Conservation (phyloP, 2,329 filamentous ascomycete genomes). For the Phialemoniopsis sp. region DNA sequence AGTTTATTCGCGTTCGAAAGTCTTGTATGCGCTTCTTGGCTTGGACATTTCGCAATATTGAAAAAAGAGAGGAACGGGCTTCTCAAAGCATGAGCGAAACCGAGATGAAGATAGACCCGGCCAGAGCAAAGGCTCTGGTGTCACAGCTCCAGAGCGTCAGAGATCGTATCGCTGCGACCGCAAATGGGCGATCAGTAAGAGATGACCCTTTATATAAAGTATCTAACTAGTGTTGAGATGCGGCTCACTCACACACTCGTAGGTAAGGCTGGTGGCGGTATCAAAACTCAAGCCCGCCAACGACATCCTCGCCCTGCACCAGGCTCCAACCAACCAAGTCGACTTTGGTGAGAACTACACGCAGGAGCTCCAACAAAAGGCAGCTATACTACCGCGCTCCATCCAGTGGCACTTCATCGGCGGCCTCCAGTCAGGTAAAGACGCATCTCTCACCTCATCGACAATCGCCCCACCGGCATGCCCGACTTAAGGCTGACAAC, state of each 20-base stretch:
- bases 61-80: background rate
- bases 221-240: conserved; percentile 5
- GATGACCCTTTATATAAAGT: conserved; percentile 9
- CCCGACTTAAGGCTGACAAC: background rate
- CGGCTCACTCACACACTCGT: conserved; percentile 11
- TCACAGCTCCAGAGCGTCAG: conserved; percentile 59
- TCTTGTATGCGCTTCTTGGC: background rate
- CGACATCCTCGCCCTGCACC: conserved; percentile 82
- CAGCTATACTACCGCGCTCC: conserved; percentile 66
- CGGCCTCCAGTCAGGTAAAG: conserved; percentile 72
- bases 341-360: conserved; percentile 98
- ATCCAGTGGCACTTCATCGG: conserved; percentile 98
- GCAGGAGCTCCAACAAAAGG: conserved; percentile 85
- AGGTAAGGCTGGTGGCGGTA: conserved; percentile 87
- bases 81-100: conserved; percentile 32
- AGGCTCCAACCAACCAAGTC: conserved; percentile 50
- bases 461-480: background rate
- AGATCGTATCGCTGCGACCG: conserved; percentile 50
- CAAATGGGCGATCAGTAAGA: conserved; percentile 51
- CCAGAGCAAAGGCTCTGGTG: conserved; percentile 58
- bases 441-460: conserved; percentile 3
- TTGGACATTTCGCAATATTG: too few relatives aligned
- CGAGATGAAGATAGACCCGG: conserved; percentile 59
- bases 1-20: background rate
- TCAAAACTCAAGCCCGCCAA: conserved; percentile 93